phyloP scores from a whole-genome alignment of 177 flowering plant genomes.

The Vitis hybrid region DNA sequence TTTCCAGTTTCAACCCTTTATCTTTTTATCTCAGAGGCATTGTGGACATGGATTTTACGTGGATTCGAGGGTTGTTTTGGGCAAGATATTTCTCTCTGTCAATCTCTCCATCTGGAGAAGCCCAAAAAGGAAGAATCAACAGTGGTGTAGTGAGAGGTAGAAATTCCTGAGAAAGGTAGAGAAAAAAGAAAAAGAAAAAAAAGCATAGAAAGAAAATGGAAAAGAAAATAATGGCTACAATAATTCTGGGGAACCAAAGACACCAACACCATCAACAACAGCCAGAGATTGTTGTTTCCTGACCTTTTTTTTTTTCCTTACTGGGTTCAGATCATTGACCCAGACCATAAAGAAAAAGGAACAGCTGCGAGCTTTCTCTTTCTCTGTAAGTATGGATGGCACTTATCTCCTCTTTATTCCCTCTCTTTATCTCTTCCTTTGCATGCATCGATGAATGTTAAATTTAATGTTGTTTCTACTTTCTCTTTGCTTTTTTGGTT shows the following conservation, averaged over 20 bases:
- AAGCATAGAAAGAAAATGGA: not conserved
- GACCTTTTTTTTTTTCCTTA: not conserved
- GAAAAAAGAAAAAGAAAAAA: not conserved
- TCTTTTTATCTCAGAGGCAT: not conserved
- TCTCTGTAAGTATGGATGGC: slow-evolving; percentile 11
- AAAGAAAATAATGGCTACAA: not conserved
- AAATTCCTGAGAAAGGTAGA: slow-evolving; percentile 1
- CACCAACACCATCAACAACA: slow-evolving; percentile 7
- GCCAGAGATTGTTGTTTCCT: slow-evolving; percentile 13
- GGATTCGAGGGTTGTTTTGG: not conserved
- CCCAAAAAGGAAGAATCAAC: not conserved
- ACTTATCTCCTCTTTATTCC: not conserved
- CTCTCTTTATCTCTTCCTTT: not conserved
- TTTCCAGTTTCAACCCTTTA: not conserved
- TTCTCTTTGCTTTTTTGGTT: not conserved
- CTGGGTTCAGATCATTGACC: slow-evolving; percentile 9
- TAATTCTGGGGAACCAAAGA: slow-evolving; percentile 5
- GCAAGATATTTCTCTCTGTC: not conserved
- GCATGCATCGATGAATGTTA: not conserved
- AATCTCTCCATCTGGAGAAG: not conserved
- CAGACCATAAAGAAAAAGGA: not conserved
- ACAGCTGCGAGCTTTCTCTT: slow-evolving; percentile 4
- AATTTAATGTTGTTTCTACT: not conserved
- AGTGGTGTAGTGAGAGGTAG: not conserved
- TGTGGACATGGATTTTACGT: not conserved